These are phyloP conservation scores for Chalara sp. DNA, from an alignment of 2,329 filamentous ascomycete species.

Conservation along the genomic window DNA sequence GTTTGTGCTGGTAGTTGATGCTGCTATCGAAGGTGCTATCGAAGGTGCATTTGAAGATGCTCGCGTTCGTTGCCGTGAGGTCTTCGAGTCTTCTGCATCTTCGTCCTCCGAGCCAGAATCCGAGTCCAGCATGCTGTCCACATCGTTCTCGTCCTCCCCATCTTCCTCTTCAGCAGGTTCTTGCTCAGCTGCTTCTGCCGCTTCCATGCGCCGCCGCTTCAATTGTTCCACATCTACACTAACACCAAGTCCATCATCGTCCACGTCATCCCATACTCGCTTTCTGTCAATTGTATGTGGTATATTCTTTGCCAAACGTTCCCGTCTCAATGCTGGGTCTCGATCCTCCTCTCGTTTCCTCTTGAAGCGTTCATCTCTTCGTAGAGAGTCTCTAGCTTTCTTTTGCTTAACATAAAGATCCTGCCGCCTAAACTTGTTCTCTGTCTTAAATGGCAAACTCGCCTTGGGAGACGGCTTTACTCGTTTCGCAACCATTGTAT, in stretches of 20 bases:
- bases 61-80: constrained; percentile 32
- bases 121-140: constrained; percentile 75
- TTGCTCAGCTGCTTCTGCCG: constrained; percentile 39
- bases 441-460: constrained; percentile 46
- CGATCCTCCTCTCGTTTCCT: constrained; percentile 81
- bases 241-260: constrained; percentile 48
- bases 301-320: constrained; percentile 70
- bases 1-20: constrained; percentile 56
- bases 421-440: constrained; percentile 76
- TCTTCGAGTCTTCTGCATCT: constrained; percentile 28
- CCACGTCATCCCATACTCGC: constrained; percentile 80
- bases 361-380: constrained; percentile 69
- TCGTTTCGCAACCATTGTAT: constrained; percentile 43
- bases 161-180: constrained; percentile 33
- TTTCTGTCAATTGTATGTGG: constrained; percentile 80
- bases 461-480: constrained; percentile 35
- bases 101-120: constrained; percentile 43
- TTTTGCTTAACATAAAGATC: constrained; percentile 76
- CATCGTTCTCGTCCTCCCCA: constrained; percentile 44
- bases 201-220: constrained; percentile 48
- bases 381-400: constrained; percentile 64
- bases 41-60: constrained; percentile 33
- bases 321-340: constrained; percentile 67
- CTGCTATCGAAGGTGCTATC: constrained; percentile 31
- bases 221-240: constrained; percentile 52